phyloP scores from a whole-genome alignment of 768 basidiomycete genomes.

The Pisolithus orientalis region DNA sequence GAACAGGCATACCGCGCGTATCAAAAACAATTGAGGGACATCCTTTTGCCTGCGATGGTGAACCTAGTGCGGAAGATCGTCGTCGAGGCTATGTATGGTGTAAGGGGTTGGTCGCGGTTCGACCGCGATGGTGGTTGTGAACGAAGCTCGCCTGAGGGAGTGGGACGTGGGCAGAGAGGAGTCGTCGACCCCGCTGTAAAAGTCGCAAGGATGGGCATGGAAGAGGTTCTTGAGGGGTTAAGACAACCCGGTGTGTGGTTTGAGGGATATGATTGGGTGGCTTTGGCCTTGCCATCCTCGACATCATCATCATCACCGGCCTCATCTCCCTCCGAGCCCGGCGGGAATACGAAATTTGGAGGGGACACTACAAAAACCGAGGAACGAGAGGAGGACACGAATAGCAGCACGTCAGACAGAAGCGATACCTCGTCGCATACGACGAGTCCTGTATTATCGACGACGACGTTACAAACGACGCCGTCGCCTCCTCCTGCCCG shows the following conservation, averaged over 20 bases:
- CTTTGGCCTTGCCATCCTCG: not conserved
- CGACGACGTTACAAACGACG: slow-evolving; percentile 71
- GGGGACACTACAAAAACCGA: slow-evolving; percentile 21
- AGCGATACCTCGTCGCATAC: slow-evolving; percentile 49
- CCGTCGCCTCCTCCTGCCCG: slow-evolving; percentile 61
- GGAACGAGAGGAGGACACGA: slow-evolving; percentile 42
- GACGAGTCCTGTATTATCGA: slow-evolving; percentile 71
- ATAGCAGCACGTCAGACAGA: slow-evolving; percentile 40
- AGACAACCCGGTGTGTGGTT: slow-evolving; percentile 61
- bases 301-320: too few relatives aligned
- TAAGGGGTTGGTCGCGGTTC: too few relatives aligned
- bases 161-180: too few relatives aligned
- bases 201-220: slow-evolving; percentile 49
- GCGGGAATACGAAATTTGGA: slow-evolving; percentile 2
- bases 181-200: slow-evolving; percentile 49
- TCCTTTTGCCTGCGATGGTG: slow-evolving; percentile 59
- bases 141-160: too few relatives aligned
- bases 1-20: slow-evolving; percentile 57
- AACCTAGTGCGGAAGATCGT: slow-evolving; percentile 64
- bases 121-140: too few relatives aligned
- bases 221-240: slow-evolving; percentile 54
- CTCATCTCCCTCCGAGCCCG: too few relatives aligned
- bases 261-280: slow-evolving; percentile 63
- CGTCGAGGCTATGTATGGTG: slow-evolving; percentile 43
- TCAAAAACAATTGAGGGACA: slow-evolving; percentile 50